Base-by-base conservation (phyloP, 2,329 filamentous ascomycete genomes). In the Scedosporium apiospermum region DNA sequence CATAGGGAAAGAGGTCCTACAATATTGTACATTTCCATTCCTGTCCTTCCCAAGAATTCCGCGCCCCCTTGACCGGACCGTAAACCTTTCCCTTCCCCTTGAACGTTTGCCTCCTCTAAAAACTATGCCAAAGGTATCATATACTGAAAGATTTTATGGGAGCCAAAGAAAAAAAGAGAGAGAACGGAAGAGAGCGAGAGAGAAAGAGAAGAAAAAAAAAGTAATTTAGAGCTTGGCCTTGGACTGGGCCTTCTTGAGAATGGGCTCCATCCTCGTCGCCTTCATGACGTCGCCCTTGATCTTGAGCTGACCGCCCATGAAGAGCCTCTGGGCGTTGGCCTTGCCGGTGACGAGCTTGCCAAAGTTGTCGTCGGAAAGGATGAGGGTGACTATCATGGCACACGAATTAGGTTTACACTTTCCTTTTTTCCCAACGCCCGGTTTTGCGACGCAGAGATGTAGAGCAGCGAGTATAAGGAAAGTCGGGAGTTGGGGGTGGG, bases 261-360 rank as follows among this genome's bases (percentile, higher is more conserved):
- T 89, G 49, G 91, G 90, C 78, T 97, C 92, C 77, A 97, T 86
- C 87, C 96, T 96, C 65, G 93, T 97, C 44, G 95, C 90, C 85
- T 97, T 97, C 93, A 98, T 98, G 65, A 98, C 87, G 75, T 98
- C 92, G 66, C 95, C 95, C 86, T 92, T 96, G 74, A 98, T 86
- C 89, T 98, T 99, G 73, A 99, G 82, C 83, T 96, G 97, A 71
- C 95, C 95, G n/a, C 85, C 85, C 93, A 99, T 98, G 80, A 98
- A 97, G 67, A 99, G 80, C 69, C 88, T 87, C 82, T 99, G 95
- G 63, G 95, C 92, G 73, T 97, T 96, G 70, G 90, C 91, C 81
- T 96, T 91, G 73, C 95, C 95, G 44, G 81, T 72, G 62, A 96
- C 87, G 67, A 99, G 84, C 74, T 89, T 88, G 67, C 80, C 85